Conservation (phyloP, 2,329 filamentous ascomycete species). For the Paraphaeosphaeria sporulosa region DNA sequence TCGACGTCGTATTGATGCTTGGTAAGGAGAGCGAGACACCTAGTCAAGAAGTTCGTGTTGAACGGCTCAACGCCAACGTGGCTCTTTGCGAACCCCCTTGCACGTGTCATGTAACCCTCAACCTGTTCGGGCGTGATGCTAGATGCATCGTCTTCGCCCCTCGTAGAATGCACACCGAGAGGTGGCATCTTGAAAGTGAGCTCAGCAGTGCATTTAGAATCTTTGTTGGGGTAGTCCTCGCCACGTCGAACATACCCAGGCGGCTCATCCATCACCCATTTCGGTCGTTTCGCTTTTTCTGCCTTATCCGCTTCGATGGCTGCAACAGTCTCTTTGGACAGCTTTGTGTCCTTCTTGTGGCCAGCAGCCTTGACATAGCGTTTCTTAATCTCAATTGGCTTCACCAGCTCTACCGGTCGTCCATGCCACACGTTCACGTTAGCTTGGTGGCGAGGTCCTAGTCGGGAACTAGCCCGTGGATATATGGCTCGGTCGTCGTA, state of each 20-base stretch:
- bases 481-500: conserved; percentile 95
- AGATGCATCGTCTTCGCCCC: conserved; percentile 54
- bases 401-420: conserved; percentile 86
- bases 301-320: conserved; percentile 83
- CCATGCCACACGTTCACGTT: conserved; percentile 86
- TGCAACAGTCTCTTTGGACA: conserved; percentile 80
- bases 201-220: conserved; percentile 77
- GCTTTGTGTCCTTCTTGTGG: conserved; percentile 78
- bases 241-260: conserved; percentile 84
- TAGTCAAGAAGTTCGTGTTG: conserved; percentile 87
- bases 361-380: conserved; percentile 67
- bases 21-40: conserved; percentile 78
- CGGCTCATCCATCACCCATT: conserved; percentile 93
- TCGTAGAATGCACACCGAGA: conserved; percentile 55
- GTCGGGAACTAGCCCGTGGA: conserved; percentile 88
- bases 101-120: conserved; percentile 77
- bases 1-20: conserved; percentile 75
- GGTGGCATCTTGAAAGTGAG: conserved; percentile 80
- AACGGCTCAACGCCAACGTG: conserved; percentile 74
- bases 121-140: conserved; percentile 65
- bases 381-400: conserved; percentile 85
- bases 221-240: conserved; percentile 76
- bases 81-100: conserved; percentile 67
- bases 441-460: conserved; percentile 92
- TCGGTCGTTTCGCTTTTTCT: conserved; percentile 81